Conservation (phyloP, 2,329 filamentous ascomycete genomes). For the Diaporthe sp. region DNA sequence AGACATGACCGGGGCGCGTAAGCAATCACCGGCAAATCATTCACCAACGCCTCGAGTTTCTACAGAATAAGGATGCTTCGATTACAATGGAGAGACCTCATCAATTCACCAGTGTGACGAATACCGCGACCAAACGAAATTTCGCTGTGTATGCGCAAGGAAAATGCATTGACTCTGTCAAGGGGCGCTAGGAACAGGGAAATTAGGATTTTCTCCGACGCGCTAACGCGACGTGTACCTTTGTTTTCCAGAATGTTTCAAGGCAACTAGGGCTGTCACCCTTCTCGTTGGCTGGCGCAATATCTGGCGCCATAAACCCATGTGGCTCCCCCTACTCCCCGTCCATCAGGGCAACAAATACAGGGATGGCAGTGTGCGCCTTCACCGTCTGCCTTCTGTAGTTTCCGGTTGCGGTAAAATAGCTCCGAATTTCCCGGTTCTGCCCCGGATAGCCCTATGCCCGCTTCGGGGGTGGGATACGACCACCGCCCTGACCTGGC, state of each 20-base stretch:
- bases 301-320: neutral
- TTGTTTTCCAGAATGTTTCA: slow-evolving; percentile 16
- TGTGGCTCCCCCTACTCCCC: neutral
- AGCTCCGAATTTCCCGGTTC: slow-evolving; percentile 1
- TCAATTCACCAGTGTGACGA: neutral
- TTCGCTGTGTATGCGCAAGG: neutral
- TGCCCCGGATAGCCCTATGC: neutral
- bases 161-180: neutral
- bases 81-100: neutral
- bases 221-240: slow-evolving; percentile 7
- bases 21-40: neutral
- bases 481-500: neutral
- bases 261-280: neutral
- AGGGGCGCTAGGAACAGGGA: neutral
- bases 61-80: neutral
- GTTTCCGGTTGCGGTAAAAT: neutral
- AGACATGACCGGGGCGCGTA: neutral
- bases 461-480: neutral
- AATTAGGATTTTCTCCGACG: slow-evolving; percentile 30
- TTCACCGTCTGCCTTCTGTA: neutral
- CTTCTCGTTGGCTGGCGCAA: slow-evolving; percentile 11
- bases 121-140: neutral
- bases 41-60: neutral
- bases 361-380: neutral
- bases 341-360: neutral